Conservation (phyloP, 2,329 filamentous ascomycete genomes). For the Fusarium sp. region DNA sequence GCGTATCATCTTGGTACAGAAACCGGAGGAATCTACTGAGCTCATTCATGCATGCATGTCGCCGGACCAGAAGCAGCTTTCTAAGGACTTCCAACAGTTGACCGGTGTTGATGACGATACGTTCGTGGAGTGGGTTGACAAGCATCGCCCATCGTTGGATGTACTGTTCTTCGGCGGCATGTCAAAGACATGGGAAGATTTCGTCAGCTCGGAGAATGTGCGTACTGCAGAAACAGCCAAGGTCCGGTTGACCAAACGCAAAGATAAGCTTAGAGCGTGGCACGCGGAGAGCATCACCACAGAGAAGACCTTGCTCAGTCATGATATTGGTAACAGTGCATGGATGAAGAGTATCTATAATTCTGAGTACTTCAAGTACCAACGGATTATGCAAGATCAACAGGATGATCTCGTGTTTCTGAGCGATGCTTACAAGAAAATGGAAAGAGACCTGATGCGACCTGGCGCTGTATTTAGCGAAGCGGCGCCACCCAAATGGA, state of each 20-base stretch:
- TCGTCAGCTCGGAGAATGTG: constrained; percentile 83
- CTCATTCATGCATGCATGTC: constrained; percentile 79
- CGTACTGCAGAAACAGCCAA: constrained; percentile 81
- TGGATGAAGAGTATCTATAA: constrained; percentile 97
- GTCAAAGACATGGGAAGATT: constrained; percentile 87
- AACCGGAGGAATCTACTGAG: constrained; percentile 80
- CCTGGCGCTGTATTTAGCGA: constrained; percentile 85
- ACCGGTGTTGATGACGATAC: constrained; percentile 89
- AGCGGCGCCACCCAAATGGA: constrained; percentile 77
- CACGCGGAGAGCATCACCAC: constrained; percentile 73
- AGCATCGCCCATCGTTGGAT: constrained; percentile 82
- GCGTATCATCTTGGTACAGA: constrained; percentile 93
- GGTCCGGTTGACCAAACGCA: constrained; percentile 76
- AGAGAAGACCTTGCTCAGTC: constrained; percentile 80
- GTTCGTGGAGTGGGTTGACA: constrained; percentile 89
- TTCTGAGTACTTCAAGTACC: constrained; percentile 91
- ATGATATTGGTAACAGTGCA: constrained; percentile 85
- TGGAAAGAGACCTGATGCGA: constrained; percentile 80
- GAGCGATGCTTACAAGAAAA: constrained; percentile 77
- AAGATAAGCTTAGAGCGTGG: constrained; percentile 86
- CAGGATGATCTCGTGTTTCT: constrained; percentile 89
- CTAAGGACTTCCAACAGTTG: constrained; percentile 82
- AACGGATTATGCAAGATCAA: constrained; percentile 89
- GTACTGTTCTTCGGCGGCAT: constrained; percentile 83
- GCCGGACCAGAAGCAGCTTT: constrained; percentile 76